Evolutionary conservation across 2,329 filamentous ascomycete genomes (phyloP).

Genomic region (Periglandula ipomoeae): DNA sequence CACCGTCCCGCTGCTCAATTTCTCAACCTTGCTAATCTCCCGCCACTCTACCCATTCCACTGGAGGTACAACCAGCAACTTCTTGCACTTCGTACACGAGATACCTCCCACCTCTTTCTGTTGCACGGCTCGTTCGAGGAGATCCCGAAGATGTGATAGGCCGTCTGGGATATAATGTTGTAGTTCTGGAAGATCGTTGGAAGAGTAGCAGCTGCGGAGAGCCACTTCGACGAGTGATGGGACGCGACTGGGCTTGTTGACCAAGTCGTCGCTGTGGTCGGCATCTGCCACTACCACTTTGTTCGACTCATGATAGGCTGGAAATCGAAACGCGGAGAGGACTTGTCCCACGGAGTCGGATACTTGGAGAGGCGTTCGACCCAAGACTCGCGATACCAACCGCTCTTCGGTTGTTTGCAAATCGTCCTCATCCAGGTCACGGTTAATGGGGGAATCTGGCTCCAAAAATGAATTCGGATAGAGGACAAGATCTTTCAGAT

Average conservation of each 20-base stretch:
- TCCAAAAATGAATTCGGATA: conserved; percentile 56
- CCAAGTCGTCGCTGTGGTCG: conserved; percentile 3
- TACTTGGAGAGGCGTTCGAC: conserved; percentile 23
- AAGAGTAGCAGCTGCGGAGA: conserved; percentile 36
- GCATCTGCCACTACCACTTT: conserved; percentile 15
- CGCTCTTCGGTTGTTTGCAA: conserved; percentile 6
- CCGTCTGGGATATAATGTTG: conserved; percentile 32
- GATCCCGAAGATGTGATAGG: conserved; percentile 28
- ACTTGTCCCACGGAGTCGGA: conserved; percentile 20
- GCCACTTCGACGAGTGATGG: conserved; percentile 43
- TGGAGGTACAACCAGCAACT: conserved; percentile 38
- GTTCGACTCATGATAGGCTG: conserved; percentile 12
- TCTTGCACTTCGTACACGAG: conserved; percentile 42
- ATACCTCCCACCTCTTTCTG: conserved; percentile 40
- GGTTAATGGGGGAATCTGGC: conserved; percentile 17
- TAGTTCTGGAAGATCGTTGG: conserved; percentile 33
- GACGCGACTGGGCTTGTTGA: conserved; percentile 24
- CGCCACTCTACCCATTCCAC: conserved; percentile 58
- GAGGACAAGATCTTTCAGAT: conserved; percentile 43
- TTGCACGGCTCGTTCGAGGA: conserved; percentile 29
- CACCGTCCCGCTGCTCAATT: conserved; percentile 1
- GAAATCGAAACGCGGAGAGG: conserved; percentile 22
- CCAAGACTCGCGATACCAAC: conserved; percentile 17
- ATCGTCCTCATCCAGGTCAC: conserved; percentile 1
- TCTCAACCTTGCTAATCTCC: conserved; percentile 22